A percentile compares a stretch with the other conserved stretches of the same genome.
Conservation (phyloP, 2,329 filamentous ascomycete genomes). For the Dryadomyces quercivorus region DNA sequence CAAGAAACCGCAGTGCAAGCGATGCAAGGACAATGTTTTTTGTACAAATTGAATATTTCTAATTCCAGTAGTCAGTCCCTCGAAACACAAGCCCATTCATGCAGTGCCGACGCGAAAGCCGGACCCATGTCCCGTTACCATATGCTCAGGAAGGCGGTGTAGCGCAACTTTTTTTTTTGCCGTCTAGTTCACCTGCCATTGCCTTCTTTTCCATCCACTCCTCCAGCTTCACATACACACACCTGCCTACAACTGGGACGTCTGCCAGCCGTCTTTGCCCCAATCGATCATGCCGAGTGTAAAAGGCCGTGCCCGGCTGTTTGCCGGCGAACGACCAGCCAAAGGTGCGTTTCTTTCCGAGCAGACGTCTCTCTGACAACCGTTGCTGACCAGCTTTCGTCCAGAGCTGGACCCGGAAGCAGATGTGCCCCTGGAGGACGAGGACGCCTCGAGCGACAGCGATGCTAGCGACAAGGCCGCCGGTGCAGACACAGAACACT, state of each 20-base stretch:
- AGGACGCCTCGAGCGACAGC: constrained; percentile 24
- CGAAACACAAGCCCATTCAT: no score
- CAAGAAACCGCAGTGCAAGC: not conserved
- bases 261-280: not conserved
- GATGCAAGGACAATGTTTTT: not conserved
- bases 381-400: not conserved
- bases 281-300: constrained; percentile 31
- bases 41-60: not conserved
- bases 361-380: not conserved
- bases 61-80: not conserved
- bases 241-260: not conserved
- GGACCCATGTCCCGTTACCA: no score
- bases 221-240: not conserved
- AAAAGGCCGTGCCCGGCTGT: constrained; percentile 44
- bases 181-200: not conserved
- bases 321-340: constrained; percentile 48
- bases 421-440: constrained; percentile 41
- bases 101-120: not conserved
- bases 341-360: constrained; percentile 37
- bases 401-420: constrained; percentile 74
- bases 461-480: constrained; percentile 40
- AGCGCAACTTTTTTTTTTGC: constrained; percentile 9
- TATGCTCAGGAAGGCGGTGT: constrained; percentile 7
- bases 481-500: constrained; percentile 69
- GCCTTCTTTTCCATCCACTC: not conserved